Evolutionary conservation across 75 land plant genomes (phyloP), one percentile per base, ranked within the genome.

Genomic region (Azolla pinnata): DNA sequence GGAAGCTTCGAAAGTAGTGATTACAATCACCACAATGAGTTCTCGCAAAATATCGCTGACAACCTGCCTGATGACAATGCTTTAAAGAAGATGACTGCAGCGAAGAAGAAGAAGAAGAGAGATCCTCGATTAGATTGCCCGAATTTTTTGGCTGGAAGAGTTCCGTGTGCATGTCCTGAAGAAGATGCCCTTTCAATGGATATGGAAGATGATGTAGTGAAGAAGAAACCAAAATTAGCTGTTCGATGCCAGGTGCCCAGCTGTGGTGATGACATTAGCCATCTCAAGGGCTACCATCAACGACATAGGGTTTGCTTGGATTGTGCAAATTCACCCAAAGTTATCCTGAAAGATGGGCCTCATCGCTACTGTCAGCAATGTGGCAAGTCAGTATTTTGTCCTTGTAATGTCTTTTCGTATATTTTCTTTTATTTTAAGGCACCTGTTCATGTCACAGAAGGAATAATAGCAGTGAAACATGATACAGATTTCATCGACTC

Each of bases 281-380:
- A 81, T 62, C 72, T 93, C 0, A 93, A 93, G 48, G 98, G 96
- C 14, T 93, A 93, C 59, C 98, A 93, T 53, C 68, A 78, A 54
- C 68, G 98, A 23, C 98, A 93, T 64, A 65, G 90, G 38, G 96
- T 93, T 14, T 93, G 98, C 51, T 56, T 93, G 7, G 23, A 56
- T 10, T 93, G 98, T 55, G 98, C 96, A 0, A 74, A 83, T 62
- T 86, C 98, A 0, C 32, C 67, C 35, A 61, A 72, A 9, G 96
- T 93, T 12, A 16, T 76, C 17, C 59, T 93, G 19, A 82, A 74
- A 21, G 87, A 78, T 9, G 64, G 71, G 21, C 40, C 31, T 29
- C 92, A 81, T 63, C 75, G 98, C 19, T 93, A 93, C 54, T 93
- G 98, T 49, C 98, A 93, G 71, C 98, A 93, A 76, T 93, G 98